A percentile compares a stretch with the other conserved stretches of the same genome.
Conservation (phyloP, 345 rosid genomes). For the Physaria fendleri region DNA sequence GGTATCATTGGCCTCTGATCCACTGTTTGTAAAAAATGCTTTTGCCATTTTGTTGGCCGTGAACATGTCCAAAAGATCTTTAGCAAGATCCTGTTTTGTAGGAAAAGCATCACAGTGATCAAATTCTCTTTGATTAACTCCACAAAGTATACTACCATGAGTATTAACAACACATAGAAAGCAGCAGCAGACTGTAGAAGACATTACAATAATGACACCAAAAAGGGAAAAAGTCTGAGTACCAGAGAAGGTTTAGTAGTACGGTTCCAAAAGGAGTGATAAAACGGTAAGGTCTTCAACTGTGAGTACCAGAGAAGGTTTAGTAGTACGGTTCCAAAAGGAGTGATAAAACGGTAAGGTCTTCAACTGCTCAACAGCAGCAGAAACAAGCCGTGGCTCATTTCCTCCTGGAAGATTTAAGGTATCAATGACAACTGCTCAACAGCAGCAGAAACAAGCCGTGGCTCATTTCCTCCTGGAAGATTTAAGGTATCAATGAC, state of each 20-base stretch:
- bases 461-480: constrained; percentile 88
- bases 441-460: constrained; percentile 83
- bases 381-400: constrained; percentile 83
- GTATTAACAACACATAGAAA: neutral
- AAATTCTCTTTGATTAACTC: neutral
- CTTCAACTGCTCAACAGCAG: constrained; percentile 71
- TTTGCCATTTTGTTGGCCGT: constrained; percentile 83
- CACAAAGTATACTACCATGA: neutral
- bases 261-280: constrained; percentile 97
- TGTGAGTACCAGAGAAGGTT: too few species aligned
- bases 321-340: too few species aligned
- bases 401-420: constrained; percentile 62
- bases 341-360: too few species aligned
- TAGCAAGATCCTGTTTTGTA: constrained; percentile 84
- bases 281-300: constrained; percentile 78
- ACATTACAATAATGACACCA: neutral
- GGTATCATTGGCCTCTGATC: constrained; percentile 97
- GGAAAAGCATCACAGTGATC: constrained; percentile 5
- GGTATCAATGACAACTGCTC: constrained; percentile 33
- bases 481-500: neutral
- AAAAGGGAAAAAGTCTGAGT: constrained; percentile 7
- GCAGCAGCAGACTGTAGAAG: neutral
- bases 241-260: constrained; percentile 96
- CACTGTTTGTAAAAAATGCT: constrained; percentile 86
- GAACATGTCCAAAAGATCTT: constrained; percentile 71